These are phyloP conservation scores for Pythium guiyangense DNA, from an alignment of 352 stramenopile genomes.

Conservation along the genomic window DNA sequence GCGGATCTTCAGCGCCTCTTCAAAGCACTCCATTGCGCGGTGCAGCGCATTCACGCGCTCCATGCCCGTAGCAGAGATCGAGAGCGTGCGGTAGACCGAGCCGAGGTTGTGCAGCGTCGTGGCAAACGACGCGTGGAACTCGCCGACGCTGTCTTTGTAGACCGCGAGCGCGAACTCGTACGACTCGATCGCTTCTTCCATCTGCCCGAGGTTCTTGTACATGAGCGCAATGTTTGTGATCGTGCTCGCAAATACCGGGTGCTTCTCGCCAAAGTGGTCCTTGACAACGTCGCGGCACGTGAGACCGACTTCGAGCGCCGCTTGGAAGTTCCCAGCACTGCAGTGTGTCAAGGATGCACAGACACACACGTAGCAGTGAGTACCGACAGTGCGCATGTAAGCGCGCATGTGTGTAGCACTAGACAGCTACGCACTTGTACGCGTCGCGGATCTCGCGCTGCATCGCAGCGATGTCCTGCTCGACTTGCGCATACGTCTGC, in stretches of 20 bases:
- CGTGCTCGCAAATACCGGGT: slow-evolving; percentile 80
- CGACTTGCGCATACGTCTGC: slow-evolving; percentile 58
- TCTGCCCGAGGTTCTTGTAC: slow-evolving; percentile 82
- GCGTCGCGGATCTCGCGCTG: slow-evolving; percentile 79
- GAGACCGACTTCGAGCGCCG: slow-evolving; percentile 56
- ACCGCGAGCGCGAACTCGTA: slow-evolving; percentile 79
- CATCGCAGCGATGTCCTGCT: slow-evolving; percentile 78
- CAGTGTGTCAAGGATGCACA: background rate
- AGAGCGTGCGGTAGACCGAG: slow-evolving; percentile 61
- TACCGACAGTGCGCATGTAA: background rate
- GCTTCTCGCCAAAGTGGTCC: slow-evolving; percentile 68
- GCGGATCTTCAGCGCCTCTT: slow-evolving; percentile 77
- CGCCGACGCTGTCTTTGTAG: slow-evolving; percentile 77
- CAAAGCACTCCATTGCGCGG: slow-evolving; percentile 68
- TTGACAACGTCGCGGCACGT: slow-evolving; percentile 71
- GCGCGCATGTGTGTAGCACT: background rate
- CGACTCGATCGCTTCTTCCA: slow-evolving; percentile 68
- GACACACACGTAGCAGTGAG: background rate
- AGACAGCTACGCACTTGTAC: slow-evolving; percentile 50
- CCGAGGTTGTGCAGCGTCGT: slow-evolving; percentile 83
- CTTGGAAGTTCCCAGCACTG: slow-evolving; percentile 61
- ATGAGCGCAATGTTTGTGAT: slow-evolving; percentile 87
- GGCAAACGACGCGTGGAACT: slow-evolving; percentile 79
- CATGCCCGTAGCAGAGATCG: slow-evolving; percentile 55
- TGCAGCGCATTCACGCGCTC: slow-evolving; percentile 62